Conservation (phyloP, 192 early-diverging fungal species). For the Podila minutissima region DNA sequence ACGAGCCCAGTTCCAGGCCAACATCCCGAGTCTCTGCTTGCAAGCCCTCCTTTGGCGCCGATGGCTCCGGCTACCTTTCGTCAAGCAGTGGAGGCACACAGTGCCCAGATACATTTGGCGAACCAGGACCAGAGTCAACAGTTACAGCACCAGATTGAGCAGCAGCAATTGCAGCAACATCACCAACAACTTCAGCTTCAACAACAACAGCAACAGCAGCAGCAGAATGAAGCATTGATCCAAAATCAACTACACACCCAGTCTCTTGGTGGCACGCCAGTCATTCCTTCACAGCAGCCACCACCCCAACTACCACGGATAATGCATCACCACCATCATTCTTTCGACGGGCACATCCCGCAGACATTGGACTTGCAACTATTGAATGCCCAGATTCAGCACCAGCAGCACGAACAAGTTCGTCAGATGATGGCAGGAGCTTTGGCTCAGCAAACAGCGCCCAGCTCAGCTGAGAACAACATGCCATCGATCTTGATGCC, state of each 20-base stretch:
- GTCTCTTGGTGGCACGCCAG: conserved; percentile 16
- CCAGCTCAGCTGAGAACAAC: conserved; percentile 13
- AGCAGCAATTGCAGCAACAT: conserved; percentile 11
- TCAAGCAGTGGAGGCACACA: conserved; percentile 14
- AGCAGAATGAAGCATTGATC: conserved; percentile 1
- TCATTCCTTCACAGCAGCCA: conserved; percentile 45
- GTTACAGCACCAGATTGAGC: conserved; percentile 14
- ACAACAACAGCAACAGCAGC: conserved; percentile 14
- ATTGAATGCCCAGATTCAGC: conserved; percentile 31
- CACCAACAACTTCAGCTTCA: conserved; percentile 25
- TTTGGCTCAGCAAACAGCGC: conserved; percentile 10
- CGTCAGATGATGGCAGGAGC: conserved; percentile 29
- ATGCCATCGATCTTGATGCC: conserved; percentile 23
- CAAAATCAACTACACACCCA: conserved; percentile 16
- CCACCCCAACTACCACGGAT: conserved; percentile 7
- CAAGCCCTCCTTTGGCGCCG: background rate
- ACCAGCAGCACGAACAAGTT: conserved; percentile 21
- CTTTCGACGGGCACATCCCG: conserved; percentile 24
- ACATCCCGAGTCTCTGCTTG: background rate
- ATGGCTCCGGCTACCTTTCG: conserved; percentile 24
- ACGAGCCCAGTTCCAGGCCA: conserved; percentile 7
- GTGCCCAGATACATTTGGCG: conserved; percentile 15
- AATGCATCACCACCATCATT: conserved; percentile 40
- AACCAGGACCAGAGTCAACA: conserved; percentile 10
- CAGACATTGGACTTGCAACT: conserved; percentile 29